phyloP scores from a whole-genome alignment of 208 protist genomes.

The Strigomonas galati region DNA sequence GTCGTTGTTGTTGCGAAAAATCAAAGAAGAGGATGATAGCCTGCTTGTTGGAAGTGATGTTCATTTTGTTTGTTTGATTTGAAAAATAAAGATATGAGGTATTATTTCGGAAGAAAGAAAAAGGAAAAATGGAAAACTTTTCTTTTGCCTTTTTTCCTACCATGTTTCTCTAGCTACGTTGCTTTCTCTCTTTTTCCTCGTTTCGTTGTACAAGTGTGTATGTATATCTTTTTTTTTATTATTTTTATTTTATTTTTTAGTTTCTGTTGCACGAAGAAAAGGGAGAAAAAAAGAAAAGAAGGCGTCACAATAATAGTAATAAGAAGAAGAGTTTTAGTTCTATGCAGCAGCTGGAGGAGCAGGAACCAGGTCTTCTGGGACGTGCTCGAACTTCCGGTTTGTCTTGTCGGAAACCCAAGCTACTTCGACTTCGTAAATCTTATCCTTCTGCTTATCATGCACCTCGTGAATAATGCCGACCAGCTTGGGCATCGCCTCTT shows the following conservation, averaged over 20 bases:
- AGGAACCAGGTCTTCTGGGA: constrained; percentile 49
- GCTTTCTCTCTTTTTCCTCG: background rate
- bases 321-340: background rate
- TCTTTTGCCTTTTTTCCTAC: background rate
- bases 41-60: no score
- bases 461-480: constrained; percentile 91
- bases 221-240: no score
- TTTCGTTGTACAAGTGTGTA: background rate
- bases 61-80: no score
- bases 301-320: constrained; percentile 5
- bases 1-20: background rate
- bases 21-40: no score
- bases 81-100: no score
- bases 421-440: constrained; percentile 97
- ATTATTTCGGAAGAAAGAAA: constrained; percentile 5
- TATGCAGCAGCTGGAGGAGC: constrained; percentile 23
- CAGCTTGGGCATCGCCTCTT: constrained; percentile 94
- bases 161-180: background rate
- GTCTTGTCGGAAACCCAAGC: constrained; percentile 95
- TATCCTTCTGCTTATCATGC: constrained; percentile 92
- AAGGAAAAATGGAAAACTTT: constrained; percentile 2
- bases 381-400: constrained; percentile 76
- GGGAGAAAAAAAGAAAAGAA: constrained; percentile 18
- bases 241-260: background rate
- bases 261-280: constrained; percentile 10